phyloP scores from a whole-genome alignment of 2,329 filamentous ascomycete genomes.

The Clarireedia homoeocarpa region DNA sequence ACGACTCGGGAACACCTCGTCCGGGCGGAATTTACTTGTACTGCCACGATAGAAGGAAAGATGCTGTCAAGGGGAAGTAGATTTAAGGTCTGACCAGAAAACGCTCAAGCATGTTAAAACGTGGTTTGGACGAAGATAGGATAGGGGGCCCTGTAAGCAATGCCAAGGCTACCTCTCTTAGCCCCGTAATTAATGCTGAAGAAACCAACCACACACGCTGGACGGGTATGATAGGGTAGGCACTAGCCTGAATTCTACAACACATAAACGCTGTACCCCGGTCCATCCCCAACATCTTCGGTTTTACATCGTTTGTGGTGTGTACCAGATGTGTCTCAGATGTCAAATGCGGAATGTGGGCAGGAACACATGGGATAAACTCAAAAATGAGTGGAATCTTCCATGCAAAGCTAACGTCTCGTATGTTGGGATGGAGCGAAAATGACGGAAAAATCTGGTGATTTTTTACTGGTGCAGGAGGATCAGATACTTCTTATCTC shows the following conservation, averaged over 20 bases:
- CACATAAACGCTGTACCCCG: background rate
- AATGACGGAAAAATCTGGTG: background rate
- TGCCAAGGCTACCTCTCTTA: background rate
- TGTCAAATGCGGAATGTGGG: slow-evolving; percentile 9
- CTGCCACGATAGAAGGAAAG: slow-evolving; percentile 9
- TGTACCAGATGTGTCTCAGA: slow-evolving; percentile 26
- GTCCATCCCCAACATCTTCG: slow-evolving; percentile 1
- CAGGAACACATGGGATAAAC: background rate
- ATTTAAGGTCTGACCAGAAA: background rate
- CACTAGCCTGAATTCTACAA: too few relatives aligned
- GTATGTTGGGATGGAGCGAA: background rate
- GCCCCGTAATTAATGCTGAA: background rate
- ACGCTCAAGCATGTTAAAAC: background rate
- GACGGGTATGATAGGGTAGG: too few relatives aligned
- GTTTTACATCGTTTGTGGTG: background rate
- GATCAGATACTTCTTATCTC: too few relatives aligned
- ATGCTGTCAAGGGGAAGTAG: background rate
- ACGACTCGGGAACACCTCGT: slow-evolving; percentile 21
- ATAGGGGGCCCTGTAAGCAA: background rate
- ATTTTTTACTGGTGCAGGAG: too few relatives aligned
- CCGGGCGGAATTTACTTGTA: slow-evolving; percentile 13
- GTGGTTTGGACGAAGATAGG: slow-evolving; percentile 6
- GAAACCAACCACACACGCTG: too few relatives aligned
- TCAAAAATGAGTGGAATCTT: background rate
- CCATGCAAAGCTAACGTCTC: background rate